Conservation (phyloP, 495 filamentous ascomycete species). For the Annulohypoxylon moriforme region DNA sequence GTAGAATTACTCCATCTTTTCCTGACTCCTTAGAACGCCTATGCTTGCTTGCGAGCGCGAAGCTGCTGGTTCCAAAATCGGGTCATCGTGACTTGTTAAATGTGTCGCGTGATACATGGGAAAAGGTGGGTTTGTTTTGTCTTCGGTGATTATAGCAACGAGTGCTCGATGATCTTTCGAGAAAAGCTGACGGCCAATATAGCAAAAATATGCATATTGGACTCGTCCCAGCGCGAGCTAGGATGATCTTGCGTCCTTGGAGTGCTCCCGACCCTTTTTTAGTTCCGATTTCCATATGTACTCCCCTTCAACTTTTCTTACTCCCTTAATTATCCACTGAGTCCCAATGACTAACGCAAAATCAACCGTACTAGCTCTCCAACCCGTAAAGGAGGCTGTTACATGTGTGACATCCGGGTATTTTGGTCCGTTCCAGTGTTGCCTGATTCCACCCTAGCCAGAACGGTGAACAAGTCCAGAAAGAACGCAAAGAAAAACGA, state of each 20-base stretch:
- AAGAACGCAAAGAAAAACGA: conserved; percentile 33
- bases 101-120: conserved; percentile 6
- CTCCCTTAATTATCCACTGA: conserved; percentile 17
- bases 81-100: conserved; percentile 28
- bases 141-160: conserved; percentile 9
- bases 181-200: conserved; percentile 2
- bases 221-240: not conserved
- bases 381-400: conserved; percentile 28
- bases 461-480: conserved; percentile 26
- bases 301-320: conserved; percentile 15
- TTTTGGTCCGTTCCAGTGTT: conserved; percentile 44
- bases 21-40: conserved; percentile 38
- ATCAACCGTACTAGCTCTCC: conserved; percentile 27
- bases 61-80: conserved; percentile 14
- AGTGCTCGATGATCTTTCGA: conserved; percentile 9
- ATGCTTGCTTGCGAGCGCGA: conserved; percentile 27
- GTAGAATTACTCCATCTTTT: conserved; percentile 25
- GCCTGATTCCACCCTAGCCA: conserved; percentile 27
- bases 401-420: conserved; percentile 44
- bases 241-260: not conserved
- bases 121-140: conserved; percentile 1
- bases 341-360: conserved; percentile 23
- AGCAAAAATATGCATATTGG: conserved; percentile 2
- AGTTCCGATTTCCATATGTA: not conserved
- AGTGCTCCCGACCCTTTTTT: not conserved